Evolutionary conservation across 2,329 filamentous ascomycete species (phyloP).

Genomic region (Huntiella decipiens): DNA sequence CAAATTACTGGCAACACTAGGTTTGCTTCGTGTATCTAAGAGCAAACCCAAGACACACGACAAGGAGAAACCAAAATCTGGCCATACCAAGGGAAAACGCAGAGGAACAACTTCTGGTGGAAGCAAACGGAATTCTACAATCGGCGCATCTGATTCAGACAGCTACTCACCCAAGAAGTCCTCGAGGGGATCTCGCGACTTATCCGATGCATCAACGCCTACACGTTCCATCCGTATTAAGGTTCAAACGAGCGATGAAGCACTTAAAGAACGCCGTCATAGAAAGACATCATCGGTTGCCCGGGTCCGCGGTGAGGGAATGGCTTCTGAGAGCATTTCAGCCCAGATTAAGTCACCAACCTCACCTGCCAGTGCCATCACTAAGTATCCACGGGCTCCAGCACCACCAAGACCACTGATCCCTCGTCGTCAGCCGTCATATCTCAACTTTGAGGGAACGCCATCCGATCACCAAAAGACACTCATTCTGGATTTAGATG

Average conservation of each 20-base stretch:
- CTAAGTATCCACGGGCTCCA: conserved; percentile 77
- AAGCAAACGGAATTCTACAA: conserved; percentile 15
- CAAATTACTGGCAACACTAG: conserved; percentile 30
- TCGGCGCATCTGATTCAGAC: conserved; percentile 9
- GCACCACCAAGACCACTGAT: conserved; percentile 79
- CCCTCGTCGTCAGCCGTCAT: conserved; percentile 75
- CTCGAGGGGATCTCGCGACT: conserved; percentile 4
- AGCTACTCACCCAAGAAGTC: conserved; percentile 1
- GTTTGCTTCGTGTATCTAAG: neutral
- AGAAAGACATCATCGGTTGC: conserved; percentile 27
- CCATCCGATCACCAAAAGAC: conserved; percentile 61
- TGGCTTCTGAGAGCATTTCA: conserved; percentile 33
- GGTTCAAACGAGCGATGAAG: conserved; percentile 56
- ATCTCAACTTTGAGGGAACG: conserved; percentile 42
- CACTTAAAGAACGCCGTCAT: conserved; percentile 54
- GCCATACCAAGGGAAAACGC: conserved; percentile 2
- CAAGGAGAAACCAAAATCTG: neutral
- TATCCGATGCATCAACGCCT: neutral
- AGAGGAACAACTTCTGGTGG: conserved; percentile 1
- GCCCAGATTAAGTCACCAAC: conserved; percentile 87
- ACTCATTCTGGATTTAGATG: conserved; percentile 83
- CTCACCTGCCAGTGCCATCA: conserved; percentile 58
- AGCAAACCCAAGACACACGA: conserved; percentile 1
- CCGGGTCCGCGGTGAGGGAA: conserved; percentile 8
- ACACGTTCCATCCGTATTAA: conserved; percentile 73